Percentiles rank a stretch among this genome's conserved stretches.
Evolutionary conservation across 164 flowering plant species (phyloP).

Genomic region (Tetracentron sinense): DNA sequence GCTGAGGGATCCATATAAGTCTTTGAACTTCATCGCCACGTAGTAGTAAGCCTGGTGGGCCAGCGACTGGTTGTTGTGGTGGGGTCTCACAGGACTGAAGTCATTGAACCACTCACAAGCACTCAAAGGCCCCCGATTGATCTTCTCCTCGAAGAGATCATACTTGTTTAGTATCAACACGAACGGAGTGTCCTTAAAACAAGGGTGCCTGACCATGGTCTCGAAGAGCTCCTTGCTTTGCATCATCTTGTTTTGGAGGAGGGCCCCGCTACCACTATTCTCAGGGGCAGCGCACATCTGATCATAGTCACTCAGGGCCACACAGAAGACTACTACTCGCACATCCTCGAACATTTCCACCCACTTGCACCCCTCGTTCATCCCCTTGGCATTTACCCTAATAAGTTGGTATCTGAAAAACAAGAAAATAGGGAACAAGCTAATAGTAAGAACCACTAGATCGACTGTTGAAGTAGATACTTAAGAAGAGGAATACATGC

Average conservation of each 20-base stretch:
- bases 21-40: conserved; percentile 93
- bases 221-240: conserved; percentile 88
- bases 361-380: conserved; percentile 98
- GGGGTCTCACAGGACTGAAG: conserved; percentile 70
- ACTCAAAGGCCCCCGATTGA: conserved; percentile 49
- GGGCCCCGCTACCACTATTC: conserved; percentile 32
- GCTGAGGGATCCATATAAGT: conserved; percentile 74
- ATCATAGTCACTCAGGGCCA: conserved; percentile 80
- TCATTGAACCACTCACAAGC: conserved; percentile 91
- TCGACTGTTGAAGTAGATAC: too few species aligned
- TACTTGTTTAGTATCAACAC: conserved; percentile 84
- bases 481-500: not conserved
- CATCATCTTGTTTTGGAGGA: conserved; percentile 77
- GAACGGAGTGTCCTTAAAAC: conserved; percentile 84
- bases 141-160: conserved; percentile 85
- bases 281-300: conserved; percentile 52
- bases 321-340: conserved; percentile 77
- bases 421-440: not conserved
- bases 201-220: conserved; percentile 73
- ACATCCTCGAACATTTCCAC: conserved; percentile 99
- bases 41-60: conserved; percentile 91
- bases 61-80: conserved; percentile 60
- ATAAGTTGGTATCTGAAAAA: conserved; percentile 76
- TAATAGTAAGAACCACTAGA: not conserved
- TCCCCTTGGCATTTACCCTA: conserved; percentile 82